Percentiles rank a stretch among this genome's conserved stretches.
Conservation (phyloP, 148 eudicot species). For the Rhododendron mucronatum region DNA sequence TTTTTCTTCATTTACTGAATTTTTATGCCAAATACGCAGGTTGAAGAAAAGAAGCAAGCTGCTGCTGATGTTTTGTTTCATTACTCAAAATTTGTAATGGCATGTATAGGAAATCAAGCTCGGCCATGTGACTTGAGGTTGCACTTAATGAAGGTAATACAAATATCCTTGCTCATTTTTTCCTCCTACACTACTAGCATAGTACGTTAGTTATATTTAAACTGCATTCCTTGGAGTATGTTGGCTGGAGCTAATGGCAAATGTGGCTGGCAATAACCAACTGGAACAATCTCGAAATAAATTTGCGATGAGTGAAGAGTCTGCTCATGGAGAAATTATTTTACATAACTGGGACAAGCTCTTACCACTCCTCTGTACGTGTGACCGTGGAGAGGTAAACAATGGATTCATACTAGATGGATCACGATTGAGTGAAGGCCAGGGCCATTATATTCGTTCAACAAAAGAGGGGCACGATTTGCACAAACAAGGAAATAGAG, state of each 20-base stretch:
- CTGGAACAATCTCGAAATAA: background rate
- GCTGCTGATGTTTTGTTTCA: slow-evolving; percentile 82
- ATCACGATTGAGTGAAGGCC: background rate
- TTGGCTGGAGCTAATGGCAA: background rate
- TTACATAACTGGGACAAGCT: background rate
- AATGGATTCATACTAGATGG: background rate
- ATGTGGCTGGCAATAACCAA: background rate
- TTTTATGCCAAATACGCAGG: slow-evolving; percentile 26
- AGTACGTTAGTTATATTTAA: background rate
- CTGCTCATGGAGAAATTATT: background rate
- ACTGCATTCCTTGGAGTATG: background rate
- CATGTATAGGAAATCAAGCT: slow-evolving; percentile 71
- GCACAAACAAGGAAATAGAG: background rate
- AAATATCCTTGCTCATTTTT: background rate
- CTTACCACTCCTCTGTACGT: background rate
- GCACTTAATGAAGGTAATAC: slow-evolving; percentile 86
- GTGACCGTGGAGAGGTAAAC: background rate
- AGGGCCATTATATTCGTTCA: background rate
- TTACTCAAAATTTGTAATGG: slow-evolving; percentile 68
- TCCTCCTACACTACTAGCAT: background rate
- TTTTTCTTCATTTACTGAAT: background rate
- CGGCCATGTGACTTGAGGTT: slow-evolving; percentile 80
- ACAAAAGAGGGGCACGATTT: background rate
- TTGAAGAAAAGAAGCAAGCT: slow-evolving; percentile 77
- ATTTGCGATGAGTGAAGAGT: background rate